These are phyloP conservation scores for Backusella westeae DNA, from an alignment of 192 early-diverging fungal genomes.

Conservation along the genomic window DNA sequence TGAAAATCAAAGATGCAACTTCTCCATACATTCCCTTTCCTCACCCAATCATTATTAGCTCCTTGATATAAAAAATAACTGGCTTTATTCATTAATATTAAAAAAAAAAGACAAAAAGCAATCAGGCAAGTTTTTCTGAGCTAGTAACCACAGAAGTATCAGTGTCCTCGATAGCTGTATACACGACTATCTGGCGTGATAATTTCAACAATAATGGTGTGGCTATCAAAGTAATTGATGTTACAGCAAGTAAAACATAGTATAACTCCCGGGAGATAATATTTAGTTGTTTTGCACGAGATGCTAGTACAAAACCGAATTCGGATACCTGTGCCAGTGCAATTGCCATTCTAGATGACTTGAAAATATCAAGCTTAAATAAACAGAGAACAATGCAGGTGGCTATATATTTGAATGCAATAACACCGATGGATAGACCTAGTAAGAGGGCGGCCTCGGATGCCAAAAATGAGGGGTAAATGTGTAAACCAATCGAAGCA, in stretches of 20 bases:
- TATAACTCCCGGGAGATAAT: conserved; percentile 53
- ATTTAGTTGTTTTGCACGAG: conserved; percentile 49
- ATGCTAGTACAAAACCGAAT: conserved; percentile 58
- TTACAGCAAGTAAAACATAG: conserved; percentile 50
- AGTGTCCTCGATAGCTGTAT: not conserved
- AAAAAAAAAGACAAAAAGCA: not conserved
- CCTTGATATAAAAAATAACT: conserved; percentile 3
- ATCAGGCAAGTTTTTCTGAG: not conserved
- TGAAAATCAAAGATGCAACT: not conserved
- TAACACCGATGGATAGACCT: conserved; percentile 36
- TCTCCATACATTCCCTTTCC: not conserved
- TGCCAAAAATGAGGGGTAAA: conserved; percentile 54
- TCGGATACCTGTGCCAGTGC: conserved; percentile 58
- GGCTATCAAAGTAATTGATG: conserved; percentile 48
- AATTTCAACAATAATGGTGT: conserved; percentile 55
- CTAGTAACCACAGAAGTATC: not conserved
- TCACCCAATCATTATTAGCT: not conserved
- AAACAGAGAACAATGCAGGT: conserved; percentile 34
- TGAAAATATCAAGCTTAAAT: conserved; percentile 41
- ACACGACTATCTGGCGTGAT: not conserved
- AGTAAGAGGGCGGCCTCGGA: conserved; percentile 47
- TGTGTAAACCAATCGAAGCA: conserved; percentile 56
- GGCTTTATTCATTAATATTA: not conserved
- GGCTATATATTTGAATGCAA: conserved; percentile 49
- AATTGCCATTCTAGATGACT: conserved; percentile 39